Conservation (phyloP, 2,329 filamentous ascomycete species). For the Fusarium chuoi region DNA sequence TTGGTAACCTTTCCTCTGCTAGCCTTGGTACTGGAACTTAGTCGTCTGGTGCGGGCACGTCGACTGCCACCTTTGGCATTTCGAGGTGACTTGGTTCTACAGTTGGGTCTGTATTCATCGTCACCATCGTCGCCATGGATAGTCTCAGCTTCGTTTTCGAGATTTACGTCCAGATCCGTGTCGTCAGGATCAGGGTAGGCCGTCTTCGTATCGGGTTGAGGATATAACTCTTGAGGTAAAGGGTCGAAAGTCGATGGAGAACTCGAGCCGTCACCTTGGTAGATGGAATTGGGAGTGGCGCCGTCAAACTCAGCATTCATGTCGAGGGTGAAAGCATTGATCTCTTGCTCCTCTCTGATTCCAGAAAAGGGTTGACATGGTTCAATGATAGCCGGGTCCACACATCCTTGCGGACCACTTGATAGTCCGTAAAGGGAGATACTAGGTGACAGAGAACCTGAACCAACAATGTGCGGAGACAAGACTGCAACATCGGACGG, state of each 20-base stretch:
- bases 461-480: slow-evolving; percentile 14
- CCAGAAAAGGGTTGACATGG: slow-evolving; percentile 2
- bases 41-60: slow-evolving; percentile 23
- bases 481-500: slow-evolving; percentile 25
- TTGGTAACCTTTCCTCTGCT: slow-evolving; percentile 20
- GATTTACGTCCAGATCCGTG: slow-evolving; percentile 1
- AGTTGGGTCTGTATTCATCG: slow-evolving; percentile 7
- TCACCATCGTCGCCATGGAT: background rate
- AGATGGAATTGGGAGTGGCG: background rate
- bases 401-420: slow-evolving; percentile 12
- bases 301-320: background rate
- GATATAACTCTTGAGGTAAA: background rate
- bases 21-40: background rate
- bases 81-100: background rate
- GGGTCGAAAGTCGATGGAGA: background rate
- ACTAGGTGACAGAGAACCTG: slow-evolving; percentile 21
- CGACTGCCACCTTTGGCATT: slow-evolving; percentile 12
- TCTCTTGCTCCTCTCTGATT: background rate
- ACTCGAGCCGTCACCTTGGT: background rate
- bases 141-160: background rate
- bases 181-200: slow-evolving; percentile 25
- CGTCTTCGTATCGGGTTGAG: background rate
- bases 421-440: slow-evolving; percentile 23
- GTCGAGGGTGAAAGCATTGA: slow-evolving; percentile 8
- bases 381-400: slow-evolving; percentile 33